A percentile compares a stretch with the other conserved stretches of the same genome.
Conservation (phyloP, 805 yeast species). For the Metschnikowia lunata region DNA sequence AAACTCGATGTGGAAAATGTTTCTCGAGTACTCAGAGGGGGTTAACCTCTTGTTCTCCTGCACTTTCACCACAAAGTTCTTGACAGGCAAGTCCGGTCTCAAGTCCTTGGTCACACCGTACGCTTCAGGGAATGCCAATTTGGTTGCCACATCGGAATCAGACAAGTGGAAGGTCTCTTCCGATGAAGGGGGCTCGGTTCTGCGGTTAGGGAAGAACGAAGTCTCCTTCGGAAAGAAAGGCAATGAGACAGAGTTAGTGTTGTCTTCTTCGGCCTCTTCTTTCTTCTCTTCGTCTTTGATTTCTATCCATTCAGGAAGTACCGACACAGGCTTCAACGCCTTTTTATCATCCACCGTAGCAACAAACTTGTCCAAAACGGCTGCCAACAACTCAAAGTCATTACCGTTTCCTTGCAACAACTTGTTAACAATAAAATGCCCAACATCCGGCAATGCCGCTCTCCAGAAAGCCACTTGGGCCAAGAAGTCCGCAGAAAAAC, state of each 20-base stretch:
- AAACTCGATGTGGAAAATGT: constrained; percentile 94
- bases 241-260: constrained; percentile 28
- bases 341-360: constrained; percentile 50
- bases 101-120: constrained; percentile 52
- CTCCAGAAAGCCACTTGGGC: constrained; percentile 81
- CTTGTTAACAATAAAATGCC: constrained; percentile 67
- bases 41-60: constrained; percentile 90
- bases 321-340: constrained; percentile 35
- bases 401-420: constrained; percentile 78
- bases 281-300: constrained; percentile 22
- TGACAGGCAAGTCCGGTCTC: constrained; percentile 86
- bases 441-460: constrained; percentile 55
- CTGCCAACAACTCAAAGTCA: constrained; percentile 73
- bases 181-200: constrained; percentile 25
- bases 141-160: constrained; percentile 55
- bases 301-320: constrained; percentile 30
- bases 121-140: constrained; percentile 78
- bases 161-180: constrained; percentile 36
- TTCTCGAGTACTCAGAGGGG: constrained; percentile 83
- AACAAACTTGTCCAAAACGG: constrained; percentile 62
- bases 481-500: constrained; percentile 68
- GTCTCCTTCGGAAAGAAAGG: constrained; percentile 60
- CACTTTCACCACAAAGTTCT: constrained; percentile 82
- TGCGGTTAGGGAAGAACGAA: constrained; percentile 61
- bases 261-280: constrained; percentile 17